Percentiles rank a stretch among this genome's conserved stretches.
Evolutionary conservation across 352 stramenopile species (phyloP).

Genomic region (Saprolegnia parasitica): DNA sequence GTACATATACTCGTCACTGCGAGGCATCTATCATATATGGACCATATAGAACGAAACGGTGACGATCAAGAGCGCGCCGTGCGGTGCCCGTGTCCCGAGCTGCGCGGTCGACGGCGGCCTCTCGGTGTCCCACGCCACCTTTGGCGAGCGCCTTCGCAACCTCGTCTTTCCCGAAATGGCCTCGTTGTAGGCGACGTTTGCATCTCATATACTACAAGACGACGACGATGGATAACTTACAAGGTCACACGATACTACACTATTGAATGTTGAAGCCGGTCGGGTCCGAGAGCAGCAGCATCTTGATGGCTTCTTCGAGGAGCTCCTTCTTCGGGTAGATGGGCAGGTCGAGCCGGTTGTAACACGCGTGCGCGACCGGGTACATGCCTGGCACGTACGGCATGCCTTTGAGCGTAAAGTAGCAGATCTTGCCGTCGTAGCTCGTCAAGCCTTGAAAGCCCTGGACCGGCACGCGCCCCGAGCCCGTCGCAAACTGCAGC

Average conservation of each 20-base stretch:
- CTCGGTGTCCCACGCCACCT: conserved; percentile 65
- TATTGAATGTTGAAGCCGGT: conserved; percentile 90
- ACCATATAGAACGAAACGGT: conserved; percentile 64
- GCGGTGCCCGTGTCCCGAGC: conserved; percentile 70
- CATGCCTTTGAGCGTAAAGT: conserved; percentile 70
- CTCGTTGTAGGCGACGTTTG: conserved; percentile 42
- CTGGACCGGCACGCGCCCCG: conserved; percentile 47
- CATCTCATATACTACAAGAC: not conserved
- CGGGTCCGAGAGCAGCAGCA: conserved; percentile 94
- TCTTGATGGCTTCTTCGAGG: conserved; percentile 91
- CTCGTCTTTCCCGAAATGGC: conserved; percentile 78
- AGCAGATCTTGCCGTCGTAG: conserved; percentile 70
- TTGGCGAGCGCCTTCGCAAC: conserved; percentile 77
- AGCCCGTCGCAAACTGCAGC: conserved; percentile 58
- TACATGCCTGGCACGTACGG: conserved; percentile 56
- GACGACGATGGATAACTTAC: not conserved
- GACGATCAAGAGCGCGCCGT: conserved; percentile 77
- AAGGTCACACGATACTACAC: too few relatives aligned
- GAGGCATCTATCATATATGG: not conserved
- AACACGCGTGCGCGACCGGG: conserved; percentile 76
- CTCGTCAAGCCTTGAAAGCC: conserved; percentile 67
- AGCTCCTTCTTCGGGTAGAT: conserved; percentile 80
- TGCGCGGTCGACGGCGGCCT: conserved; percentile 67
- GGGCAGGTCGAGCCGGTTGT: conserved; percentile 75
- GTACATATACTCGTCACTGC: conserved; percentile 33